These are phyloP conservation scores for Penicillium goetzii DNA, from an alignment of 495 filamentous ascomycete species.

Conservation along the genomic window DNA sequence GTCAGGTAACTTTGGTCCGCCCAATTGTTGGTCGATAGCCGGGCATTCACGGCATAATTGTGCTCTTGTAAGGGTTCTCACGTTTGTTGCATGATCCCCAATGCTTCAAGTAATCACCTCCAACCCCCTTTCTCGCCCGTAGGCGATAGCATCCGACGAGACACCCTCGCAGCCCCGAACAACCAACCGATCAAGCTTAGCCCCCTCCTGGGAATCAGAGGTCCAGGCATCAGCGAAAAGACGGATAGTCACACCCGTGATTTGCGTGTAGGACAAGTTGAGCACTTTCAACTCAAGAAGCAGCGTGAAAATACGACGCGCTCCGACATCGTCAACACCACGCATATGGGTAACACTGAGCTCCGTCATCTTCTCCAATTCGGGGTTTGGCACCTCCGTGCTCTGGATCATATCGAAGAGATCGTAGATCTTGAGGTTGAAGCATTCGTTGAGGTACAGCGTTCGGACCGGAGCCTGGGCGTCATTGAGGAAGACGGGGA, in stretches of 20 bases:
- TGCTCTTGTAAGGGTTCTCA: not conserved
- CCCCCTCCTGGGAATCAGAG: not conserved
- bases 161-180: slow-evolving; percentile 39
- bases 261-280: slow-evolving; percentile 39
- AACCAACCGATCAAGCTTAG: slow-evolving; percentile 33
- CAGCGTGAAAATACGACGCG: slow-evolving; percentile 18
- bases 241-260: slow-evolving; percentile 44
- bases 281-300: slow-evolving; percentile 37
- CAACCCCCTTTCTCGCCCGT: slow-evolving; percentile 39
- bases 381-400: slow-evolving; percentile 1
- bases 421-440: slow-evolving; percentile 19
- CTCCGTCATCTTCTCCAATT: slow-evolving; percentile 29
- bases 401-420: slow-evolving; percentile 18
- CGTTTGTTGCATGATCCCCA: not conserved
- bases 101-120: slow-evolving; percentile 30
- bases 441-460: slow-evolving; percentile 38
- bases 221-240: slow-evolving; percentile 32
- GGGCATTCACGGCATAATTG: not conserved
- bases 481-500: slow-evolving; percentile 25
- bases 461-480: slow-evolving; percentile 32
- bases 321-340: slow-evolving; percentile 28
- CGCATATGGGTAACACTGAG: slow-evolving; percentile 35
- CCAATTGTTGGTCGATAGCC: not conserved
- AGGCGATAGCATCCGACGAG: slow-evolving; percentile 45
- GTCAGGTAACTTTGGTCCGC: not conserved